Base-by-base conservation (phyloP, 2,329 filamentous ascomycete genomes). In the Hypoxylon sp. region DNA sequence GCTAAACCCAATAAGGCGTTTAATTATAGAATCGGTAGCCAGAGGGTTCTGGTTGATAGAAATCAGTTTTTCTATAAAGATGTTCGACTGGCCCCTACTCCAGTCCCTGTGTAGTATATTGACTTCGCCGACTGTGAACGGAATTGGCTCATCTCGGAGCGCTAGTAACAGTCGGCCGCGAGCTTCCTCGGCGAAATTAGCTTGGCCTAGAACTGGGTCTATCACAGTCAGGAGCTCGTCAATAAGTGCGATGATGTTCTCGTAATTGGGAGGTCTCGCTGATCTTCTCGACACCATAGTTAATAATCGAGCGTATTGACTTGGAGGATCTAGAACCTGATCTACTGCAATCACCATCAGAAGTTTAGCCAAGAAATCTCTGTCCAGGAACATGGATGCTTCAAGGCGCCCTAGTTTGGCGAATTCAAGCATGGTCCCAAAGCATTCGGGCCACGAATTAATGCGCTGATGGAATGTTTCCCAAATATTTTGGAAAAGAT, bases 361-460 rank as follows among this genome's bases (percentile, higher is more conserved):
- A 29, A 88, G 83, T 69, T 83, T 88, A 44, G 81, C 76, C 19
- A 94, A 81, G 72, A 89, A 92, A 24, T 87, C 85, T 33, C 85
- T 82, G 10, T 88, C 85, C 24, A 94, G 82, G 24, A 94, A 82
- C 5, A 86, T 76, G 1, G 83, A 81, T 19, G 86, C 83, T 76
- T 93, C 90, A 4, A 83, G 77, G 2, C 82, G 79, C 0, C 91
- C 91, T 60, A 93, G 79, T 50, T 82, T 83, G 13, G 89, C 88
- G 75, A 94, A 91, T n/a, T 82, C 82, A n/a, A 86, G 76, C 68
- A 94, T 83, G n/a, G 92, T 85, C 11, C 87, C 86, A 76, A 95
- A 95, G 64, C 91, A 91, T 74, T 95, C 92, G 46, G 90, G 87
- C 93, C 93, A 96, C 2, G 91, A 87, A 63, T 90, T 87, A 29